A percentile compares a stretch with the other conserved stretches of the same genome.
These are phyloP conservation scores for Pseudopithomyces chartarum DNA, from an alignment of 2,329 filamentous ascomycete species.

Conservation along the genomic window DNA sequence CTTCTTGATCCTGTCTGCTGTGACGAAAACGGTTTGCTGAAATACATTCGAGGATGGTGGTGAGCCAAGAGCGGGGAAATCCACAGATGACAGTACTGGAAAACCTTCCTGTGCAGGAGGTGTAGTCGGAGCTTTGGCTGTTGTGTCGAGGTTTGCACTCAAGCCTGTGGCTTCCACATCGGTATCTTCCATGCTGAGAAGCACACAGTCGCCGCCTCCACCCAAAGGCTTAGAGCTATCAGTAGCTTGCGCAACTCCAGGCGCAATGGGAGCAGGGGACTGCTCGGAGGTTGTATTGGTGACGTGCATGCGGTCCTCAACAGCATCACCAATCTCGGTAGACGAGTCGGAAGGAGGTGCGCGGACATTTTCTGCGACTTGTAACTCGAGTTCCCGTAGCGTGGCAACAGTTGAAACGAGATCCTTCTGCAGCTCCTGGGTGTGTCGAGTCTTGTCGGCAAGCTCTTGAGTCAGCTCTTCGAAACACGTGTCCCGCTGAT, in stretches of 20 bases:
- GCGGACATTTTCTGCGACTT: slow-evolving; percentile 1
- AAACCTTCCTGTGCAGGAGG: not conserved
- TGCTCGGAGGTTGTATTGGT: not conserved
- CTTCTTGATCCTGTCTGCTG: slow-evolving; percentile 24
- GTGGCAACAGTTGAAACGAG: slow-evolving; percentile 11
- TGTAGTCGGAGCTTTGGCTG: not conserved
- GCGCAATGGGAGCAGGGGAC: not conserved
- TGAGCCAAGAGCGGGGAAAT: not conserved
- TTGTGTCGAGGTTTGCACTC: not conserved
- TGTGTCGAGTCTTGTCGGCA: slow-evolving; percentile 21
- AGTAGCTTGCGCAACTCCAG: not conserved
- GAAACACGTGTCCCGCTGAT: slow-evolving; percentile 13
- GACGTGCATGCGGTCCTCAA: not conserved
- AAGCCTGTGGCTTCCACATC: not conserved
- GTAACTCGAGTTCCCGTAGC: slow-evolving; percentile 16
- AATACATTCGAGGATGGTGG: slow-evolving; percentile 4
- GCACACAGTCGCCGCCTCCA: too few relatives aligned
- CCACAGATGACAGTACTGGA: not conserved
- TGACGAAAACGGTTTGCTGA: slow-evolving; percentile 12
- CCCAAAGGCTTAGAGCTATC: not conserved
- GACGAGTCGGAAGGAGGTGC: not conserved
- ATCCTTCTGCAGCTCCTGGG: slow-evolving; percentile 16
- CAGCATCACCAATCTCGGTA: not conserved
- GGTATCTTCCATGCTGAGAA: not conserved
- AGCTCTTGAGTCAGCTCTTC: slow-evolving; percentile 20